Base-by-base conservation (phyloP, 805 yeast genomes). In the Saccharomycopsis sp. region DNA sequence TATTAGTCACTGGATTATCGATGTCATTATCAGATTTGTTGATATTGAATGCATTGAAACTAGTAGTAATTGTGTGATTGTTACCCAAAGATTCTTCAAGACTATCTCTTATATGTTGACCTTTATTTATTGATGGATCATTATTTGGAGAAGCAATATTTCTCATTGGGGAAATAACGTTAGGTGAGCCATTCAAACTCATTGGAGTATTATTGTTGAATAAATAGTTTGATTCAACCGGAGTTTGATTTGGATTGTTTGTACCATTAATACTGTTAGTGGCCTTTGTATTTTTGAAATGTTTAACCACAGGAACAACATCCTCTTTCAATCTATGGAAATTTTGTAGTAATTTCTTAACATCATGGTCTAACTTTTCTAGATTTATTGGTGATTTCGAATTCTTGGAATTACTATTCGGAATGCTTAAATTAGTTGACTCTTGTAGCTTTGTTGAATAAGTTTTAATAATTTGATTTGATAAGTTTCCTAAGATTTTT, bases 261-360 rank as follows among this genome's bases (percentile, higher is more conserved):
- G 33, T 17, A n/a, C n/a, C 10, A 19, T 21, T 21, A 14, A 10
- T 14, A 15, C 15, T 13, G 15, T 5, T 15, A 36, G n/a, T 14
- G 27, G 35, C 13, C 14, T 32, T 25, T 18, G 36, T 4, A 19
- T n/a, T 25, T 15, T 39, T 32, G 28, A 29, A 44, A 14, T 40
- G 41, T 26, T 41, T 40, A 19, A 44, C 36, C 27, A 44, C 30
- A 9, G 47, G 47, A 21, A 30, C 31, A 14, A 44, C 36, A 10
- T 44, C 47, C 35, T 44, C 47, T 44, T 44, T 40, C 21, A 44
- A 25, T 30, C 42, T 36, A n/a, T 40, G 26, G 14, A 44, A 28
- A 19, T 21, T 30, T 15, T 25, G 33, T 19, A 30, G 41, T 8
- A 44, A 28, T 19, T 41, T 44, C 21, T 44, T 44, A 28, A 40